Base-by-base conservation (phyloP, 441 rosid genomes). In the Erysimum cheiri region DNA sequence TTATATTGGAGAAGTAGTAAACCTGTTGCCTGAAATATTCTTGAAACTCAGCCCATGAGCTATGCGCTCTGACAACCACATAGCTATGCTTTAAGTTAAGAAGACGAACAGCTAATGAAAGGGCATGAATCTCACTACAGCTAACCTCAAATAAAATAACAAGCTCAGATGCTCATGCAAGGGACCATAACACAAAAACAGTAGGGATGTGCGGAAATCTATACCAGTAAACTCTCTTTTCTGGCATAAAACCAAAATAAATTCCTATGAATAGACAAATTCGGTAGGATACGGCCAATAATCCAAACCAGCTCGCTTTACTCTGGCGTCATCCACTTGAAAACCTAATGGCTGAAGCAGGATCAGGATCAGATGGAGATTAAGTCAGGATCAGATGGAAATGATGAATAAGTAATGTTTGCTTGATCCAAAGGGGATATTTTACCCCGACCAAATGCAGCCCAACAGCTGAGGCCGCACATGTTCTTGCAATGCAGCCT, bases 401-500 rank as follows among this genome's bases (percentile, higher is more conserved):
- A 5, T 13, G 32, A 49, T 35, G 40, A 28, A 28, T 11, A 15
- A 41, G 19, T 40, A 12, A 29, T 31, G 31, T 57, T 17, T 58
- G 32, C 0, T 37, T 24, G 12, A 58, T 58, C 8, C 41, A 47
- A 24, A 56, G 44, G 33, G 26, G 6, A 31, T 19, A 54, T 6
- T 9, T 13, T 67, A 89, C 95, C 88, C 87, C 95, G 54, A 91
- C 96, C 65, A 93, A 85, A 85, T 93, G 98, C 53, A 91, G 85
- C 28, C 92, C 93, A 68, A 86, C 89, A 44, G 95, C 87, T 32
- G 98, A 83, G n/a, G 96, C 97, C 2, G 97, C 98, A 77, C 98
- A 93, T 64, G 97, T 93, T 84, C 97, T 89, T 29, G 97, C 98
- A 75, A 91, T 91, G 91, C 97, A 91, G 70, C 98, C 97, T 37